These are phyloP conservation scores for Myriangium duriaei DNA, from an alignment of 2,329 filamentous ascomycete genomes.

Conservation along the genomic window DNA sequence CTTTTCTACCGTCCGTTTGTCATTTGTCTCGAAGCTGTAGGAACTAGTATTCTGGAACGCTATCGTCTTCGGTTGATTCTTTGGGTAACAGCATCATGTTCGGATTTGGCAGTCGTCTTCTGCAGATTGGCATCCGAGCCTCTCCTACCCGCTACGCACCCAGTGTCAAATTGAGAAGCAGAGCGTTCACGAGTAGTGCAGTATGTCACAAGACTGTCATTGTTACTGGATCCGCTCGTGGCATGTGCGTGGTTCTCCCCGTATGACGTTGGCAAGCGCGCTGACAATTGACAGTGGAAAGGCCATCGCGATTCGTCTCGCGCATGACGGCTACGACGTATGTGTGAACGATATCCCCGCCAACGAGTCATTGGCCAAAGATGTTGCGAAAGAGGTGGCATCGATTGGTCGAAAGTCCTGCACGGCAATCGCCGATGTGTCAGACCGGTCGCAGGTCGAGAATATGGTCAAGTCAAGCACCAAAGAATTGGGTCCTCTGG, in stretches of 20 bases:
- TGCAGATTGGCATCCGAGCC: too few species aligned
- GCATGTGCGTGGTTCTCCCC: slow-evolving; percentile 20
- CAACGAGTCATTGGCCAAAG: slow-evolving; percentile 41
- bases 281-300: slow-evolving; percentile 36
- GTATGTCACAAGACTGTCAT: slow-evolving; percentile 18
- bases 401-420: slow-evolving; percentile 40
- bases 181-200: slow-evolving; percentile 9
- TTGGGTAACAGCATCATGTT: too few species aligned
- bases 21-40: too few species aligned
- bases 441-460: slow-evolving; percentile 41
- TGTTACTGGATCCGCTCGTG: slow-evolving; percentile 24
- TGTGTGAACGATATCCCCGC: slow-evolving; percentile 50
- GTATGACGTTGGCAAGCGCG: too few species aligned
- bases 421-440: slow-evolving; percentile 48
- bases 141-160: not conserved
- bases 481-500: slow-evolving; percentile 39
- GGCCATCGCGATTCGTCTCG: slow-evolving; percentile 50
- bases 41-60: too few species aligned
- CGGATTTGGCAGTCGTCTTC: too few species aligned
- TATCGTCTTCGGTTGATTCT: too few species aligned
- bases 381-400: slow-evolving; percentile 41
- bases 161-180: too few species aligned
- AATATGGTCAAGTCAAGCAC: slow-evolving; percentile 41
- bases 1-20: too few species aligned
- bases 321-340: slow-evolving; percentile 52